Conservation (phyloP, 2,329 filamentous ascomycete species). For the Sarocladium kiliense region DNA sequence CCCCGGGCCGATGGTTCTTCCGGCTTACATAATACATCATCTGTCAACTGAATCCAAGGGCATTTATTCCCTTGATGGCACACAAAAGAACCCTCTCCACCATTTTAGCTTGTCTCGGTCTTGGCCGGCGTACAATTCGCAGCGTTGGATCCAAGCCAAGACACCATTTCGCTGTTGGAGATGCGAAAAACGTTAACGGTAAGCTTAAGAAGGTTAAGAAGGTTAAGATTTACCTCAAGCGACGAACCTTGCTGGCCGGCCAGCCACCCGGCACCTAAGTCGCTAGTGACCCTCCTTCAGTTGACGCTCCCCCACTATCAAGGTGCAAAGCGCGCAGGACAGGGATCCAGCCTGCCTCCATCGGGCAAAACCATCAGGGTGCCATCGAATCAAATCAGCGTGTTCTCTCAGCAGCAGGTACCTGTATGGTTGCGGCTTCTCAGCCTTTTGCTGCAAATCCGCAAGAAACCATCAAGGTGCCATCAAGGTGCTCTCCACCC, state of each 20-base stretch:
- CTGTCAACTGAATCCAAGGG: neutral
- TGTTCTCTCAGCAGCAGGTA: neutral
- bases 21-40: neutral
- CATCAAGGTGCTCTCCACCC: constrained; percentile 4
- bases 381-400: constrained; percentile 5
- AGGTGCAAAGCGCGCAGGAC: neutral
- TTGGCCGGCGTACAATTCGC: too few relatives aligned
- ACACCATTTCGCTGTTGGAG: neutral
- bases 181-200: neutral
- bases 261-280: neutral
- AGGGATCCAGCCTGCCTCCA: neutral
- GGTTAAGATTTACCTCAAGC: neutral
- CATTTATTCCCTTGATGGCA: constrained; percentile 3
- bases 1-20: neutral
- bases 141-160: too few relatives aligned
- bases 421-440: neutral
- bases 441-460: neutral
- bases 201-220: neutral
- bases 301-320: neutral
- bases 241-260: neutral
- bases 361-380: constrained; percentile 8
- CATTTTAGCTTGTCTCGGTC: neutral
- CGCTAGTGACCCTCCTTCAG: neutral
- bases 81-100: neutral
- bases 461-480: constrained; percentile 1